Conservation (phyloP, 1,284 basidiomycete genomes). For the Ceratobasidium sp. region DNA sequence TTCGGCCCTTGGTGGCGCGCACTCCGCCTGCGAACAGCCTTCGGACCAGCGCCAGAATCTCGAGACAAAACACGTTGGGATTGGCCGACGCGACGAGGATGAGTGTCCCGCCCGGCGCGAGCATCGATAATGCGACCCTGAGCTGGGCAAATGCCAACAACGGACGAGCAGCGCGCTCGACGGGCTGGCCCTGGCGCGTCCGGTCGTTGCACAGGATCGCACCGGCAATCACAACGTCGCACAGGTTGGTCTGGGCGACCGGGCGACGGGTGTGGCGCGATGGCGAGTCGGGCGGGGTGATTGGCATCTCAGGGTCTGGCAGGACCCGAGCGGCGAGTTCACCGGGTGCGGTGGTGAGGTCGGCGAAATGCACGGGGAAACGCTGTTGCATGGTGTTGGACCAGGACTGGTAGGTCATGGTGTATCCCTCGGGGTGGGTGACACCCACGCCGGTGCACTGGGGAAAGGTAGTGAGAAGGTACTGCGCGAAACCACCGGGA, state of each 20-base stretch:
- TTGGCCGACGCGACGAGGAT: constrained; percentile 39
- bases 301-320: constrained; percentile 27
- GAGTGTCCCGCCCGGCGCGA: constrained; percentile 27
- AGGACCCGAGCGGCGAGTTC: constrained; percentile 31
- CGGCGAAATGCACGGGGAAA: constrained; percentile 30
- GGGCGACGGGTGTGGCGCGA: constrained; percentile 16
- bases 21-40: constrained; percentile 14
- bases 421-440: constrained; percentile 30
- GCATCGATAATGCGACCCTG: constrained; percentile 22
- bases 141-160: constrained; percentile 29
- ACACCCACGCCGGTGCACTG: constrained; percentile 39
- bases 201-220: constrained; percentile 33
- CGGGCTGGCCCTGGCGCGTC: constrained; percentile 28
- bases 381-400: constrained; percentile 36
- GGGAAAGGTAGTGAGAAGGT: constrained; percentile 33
- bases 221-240: constrained; percentile 31
- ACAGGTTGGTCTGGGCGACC: constrained; percentile 7
- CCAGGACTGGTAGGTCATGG: constrained; percentile 37
- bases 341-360: constrained; percentile 12
- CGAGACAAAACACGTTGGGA: constrained; percentile 35
- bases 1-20: constrained; percentile 32
- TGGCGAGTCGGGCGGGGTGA: constrained; percentile 30
- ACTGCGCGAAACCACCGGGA: constrained; percentile 34
- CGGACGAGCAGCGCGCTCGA: constrained; percentile 29
- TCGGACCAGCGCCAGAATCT: constrained; percentile 19